Evolutionary conservation across 2,329 filamentous ascomycete species (phyloP), one percentile per base, ranked within the genome.

Genomic region (Ceratocystis variospora): DNA sequence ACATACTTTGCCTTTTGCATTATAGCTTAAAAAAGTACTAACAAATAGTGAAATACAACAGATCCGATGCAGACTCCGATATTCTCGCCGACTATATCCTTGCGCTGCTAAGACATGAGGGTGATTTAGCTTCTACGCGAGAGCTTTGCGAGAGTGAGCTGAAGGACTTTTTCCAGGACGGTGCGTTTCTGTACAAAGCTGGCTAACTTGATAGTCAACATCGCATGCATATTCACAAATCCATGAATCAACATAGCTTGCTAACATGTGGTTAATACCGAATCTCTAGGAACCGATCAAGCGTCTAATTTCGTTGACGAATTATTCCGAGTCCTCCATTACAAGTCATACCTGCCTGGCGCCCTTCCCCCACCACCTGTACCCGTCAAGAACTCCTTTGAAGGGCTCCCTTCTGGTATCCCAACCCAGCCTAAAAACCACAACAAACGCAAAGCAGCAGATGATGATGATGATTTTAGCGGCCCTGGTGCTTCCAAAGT

Each of bases 21-120:
- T 44, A 12, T 61, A 33, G 45, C 19, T 10, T 33, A 28, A 57
- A 33, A 5, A 33, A 41, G 25, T 31, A 22, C 64, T 70, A 61
- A 71, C 68, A 5, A 5, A 19, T 48, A 19, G 10, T 12, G 3
- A 45, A 61, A 15, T 44, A 37, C 44, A 31, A 48, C 55, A 90
- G 88, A 64, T 89, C 87, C 33, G 88, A 92, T 72, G 88, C 88
- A 63, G 89, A 94, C 73, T 83, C 86, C 41, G 89, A 91, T 72
- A 88, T 93, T 4, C 84, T 94, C 2, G 89, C 88, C 61, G 89
- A 94, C 71, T 94, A 92, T 73, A 87, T 93, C n/a, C 80, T 92
- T 68, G 89, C 88, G 5, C 81, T 94, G 22, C 77, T 93, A 59
- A 83, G 83, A 69, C 70, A 69, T 65, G 85, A 88, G 68, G 87